Conservation (phyloP, 306 rosid species). For the Medicago ruthenica region DNA sequence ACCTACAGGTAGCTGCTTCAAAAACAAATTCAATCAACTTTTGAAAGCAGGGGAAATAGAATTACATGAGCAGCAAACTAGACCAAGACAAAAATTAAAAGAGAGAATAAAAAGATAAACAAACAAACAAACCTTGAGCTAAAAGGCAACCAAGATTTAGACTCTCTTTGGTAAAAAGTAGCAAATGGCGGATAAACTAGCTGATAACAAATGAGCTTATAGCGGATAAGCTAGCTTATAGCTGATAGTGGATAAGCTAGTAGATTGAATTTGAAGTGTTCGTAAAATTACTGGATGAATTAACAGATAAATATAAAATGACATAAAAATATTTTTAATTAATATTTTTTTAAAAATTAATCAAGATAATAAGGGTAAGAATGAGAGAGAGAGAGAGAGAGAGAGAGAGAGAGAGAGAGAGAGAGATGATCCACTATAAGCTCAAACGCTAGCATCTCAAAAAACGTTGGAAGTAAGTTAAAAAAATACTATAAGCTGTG, state of each 20-base stretch:
- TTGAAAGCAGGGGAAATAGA: background rate
- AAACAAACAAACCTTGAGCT: background rate
- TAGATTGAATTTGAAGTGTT: background rate
- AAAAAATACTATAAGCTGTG: no score
- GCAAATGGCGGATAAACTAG: no score
- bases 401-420: no score
- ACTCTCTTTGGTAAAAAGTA: background rate
- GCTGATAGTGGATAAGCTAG: background rate
- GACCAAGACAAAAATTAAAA: background rate
- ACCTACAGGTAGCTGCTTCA: conserved; percentile 72
- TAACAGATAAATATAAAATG: no score
- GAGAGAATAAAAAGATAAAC: conserved; percentile 1
- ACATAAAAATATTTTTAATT: no score
- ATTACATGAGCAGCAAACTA: conserved; percentile 1
- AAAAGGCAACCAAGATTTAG: conserved; percentile 18
- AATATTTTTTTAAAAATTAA: no score
- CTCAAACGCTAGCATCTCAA: no score
- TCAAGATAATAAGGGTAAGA: no score
- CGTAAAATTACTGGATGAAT: no score
- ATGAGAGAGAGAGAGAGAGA: no score
- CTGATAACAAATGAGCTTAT: background rate
- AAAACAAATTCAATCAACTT: conserved; percentile 40
- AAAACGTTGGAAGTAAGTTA: no score
- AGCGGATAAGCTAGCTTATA: background rate
- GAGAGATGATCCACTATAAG: no score